Base-by-base conservation (phyloP, 495 filamentous ascomycete genomes). In the Neurospora terricola region DNA sequence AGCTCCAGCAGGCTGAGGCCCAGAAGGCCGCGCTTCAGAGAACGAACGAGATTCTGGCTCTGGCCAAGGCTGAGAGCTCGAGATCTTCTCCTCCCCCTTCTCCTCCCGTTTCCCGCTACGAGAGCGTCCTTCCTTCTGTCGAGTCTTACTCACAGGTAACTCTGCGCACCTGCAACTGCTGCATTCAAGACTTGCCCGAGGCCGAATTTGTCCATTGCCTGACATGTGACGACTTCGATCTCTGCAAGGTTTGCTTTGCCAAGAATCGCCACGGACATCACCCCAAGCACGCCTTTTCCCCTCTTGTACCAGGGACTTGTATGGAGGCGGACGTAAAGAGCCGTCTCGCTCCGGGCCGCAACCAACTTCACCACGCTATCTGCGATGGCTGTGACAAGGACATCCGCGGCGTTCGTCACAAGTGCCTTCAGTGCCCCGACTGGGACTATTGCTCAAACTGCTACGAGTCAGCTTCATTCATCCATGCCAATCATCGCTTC, bases 391-490 rank as follows among this genome's bases (percentile, higher is more conserved):
- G 96, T 81, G 93, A 99, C 73, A 91, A 91, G 86, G 88, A 87
- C 77, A 96, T 99, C 77, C 87, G 88, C 78, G 96, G 96, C 76
- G 88, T 97, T 59, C 95, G 96, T 76, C 92, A 98, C 88, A 99
- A 99, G 87, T 99, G 96, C 84, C 86, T 98, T 75, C 90, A 91
- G 77, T 99, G 96, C 86, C 96, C 96, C 38, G 96, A 99, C 79
- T 99, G 92, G 93, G 96, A 99, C 76, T 97, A 92, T 84, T 99
- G 96, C 84, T 86, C 87, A n/a, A 83, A 86, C 5, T 99, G 96
- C 82, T 81, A 92, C 70, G 81, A 85, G 73, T 88, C 84, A 76
- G 90, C 93, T 38, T 75, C 81, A 38, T 84, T 89, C 77, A 89
- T 84, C 71, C 96, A 99, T 78, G 89, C 93, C 38, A 86, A 88